Percentiles rank a stretch among this genome's conserved stretches.
Conservation (phyloP, 257 asterid species). For the Solanum tarijense region DNA sequence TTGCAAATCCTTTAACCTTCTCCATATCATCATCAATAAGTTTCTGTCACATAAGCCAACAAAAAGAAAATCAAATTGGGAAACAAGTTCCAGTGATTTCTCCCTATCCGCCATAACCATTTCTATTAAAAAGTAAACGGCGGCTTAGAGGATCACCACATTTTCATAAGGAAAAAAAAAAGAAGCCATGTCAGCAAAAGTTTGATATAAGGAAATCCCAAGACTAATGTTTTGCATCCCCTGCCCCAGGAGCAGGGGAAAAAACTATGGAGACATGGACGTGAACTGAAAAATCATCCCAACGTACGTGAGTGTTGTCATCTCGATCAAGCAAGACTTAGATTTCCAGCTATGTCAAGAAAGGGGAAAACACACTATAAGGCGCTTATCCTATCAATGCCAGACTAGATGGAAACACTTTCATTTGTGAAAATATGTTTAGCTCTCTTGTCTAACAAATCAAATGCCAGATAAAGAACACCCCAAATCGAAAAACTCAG, state of each 20-base stretch:
- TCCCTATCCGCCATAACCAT: not conserved
- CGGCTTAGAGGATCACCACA: not conserved
- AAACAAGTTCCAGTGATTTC: not conserved
- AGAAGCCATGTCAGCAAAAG: not conserved
- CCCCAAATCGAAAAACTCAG: not conserved
- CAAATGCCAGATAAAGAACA: not conserved
- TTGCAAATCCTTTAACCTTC: slow-evolving; percentile 58
- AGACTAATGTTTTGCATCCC: not conserved
- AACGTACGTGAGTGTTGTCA: not conserved
- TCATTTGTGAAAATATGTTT: not conserved
- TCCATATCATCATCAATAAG: slow-evolving; percentile 61
- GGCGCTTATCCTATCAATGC: not conserved
- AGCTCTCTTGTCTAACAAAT: not conserved
- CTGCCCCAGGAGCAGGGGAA: not conserved
- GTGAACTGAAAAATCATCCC: not conserved
- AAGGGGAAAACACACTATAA: not conserved
- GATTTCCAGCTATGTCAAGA: not conserved
- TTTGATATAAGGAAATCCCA: not conserved
- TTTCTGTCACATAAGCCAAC: slow-evolving; percentile 25
- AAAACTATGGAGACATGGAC: not conserved
- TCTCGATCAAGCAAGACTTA: not conserved
- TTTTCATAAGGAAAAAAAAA: not conserved
- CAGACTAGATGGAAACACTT: not conserved
- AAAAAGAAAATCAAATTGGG: not conserved
- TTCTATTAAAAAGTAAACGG: not conserved